Base-by-base conservation (phyloP, 2,329 filamentous ascomycete genomes). In the Cladosporium velox region DNA sequence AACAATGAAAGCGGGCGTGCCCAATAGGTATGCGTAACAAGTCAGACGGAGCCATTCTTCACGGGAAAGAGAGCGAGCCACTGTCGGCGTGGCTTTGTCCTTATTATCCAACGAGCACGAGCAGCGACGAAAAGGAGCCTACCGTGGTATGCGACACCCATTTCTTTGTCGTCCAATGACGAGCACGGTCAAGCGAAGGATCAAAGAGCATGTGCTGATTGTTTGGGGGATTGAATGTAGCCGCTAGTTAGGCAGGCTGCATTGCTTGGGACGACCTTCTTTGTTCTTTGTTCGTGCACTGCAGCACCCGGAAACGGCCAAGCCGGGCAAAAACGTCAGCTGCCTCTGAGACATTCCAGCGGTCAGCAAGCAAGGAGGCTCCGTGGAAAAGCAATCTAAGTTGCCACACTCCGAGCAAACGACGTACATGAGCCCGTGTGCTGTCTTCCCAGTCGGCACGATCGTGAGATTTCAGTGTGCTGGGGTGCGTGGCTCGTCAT, bases 251-350 rank as follows among this genome's bases (percentile, higher is more conserved):
- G 35, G 55, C 64, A 60, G 64, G 44, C 26, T 65, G 64, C 64
- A 59, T 65, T 65, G 64, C 64, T 60, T 65, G 44, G 64, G 51
- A 41, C 28, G 35, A 21, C 26, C 55, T 73, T 75, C 74, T 77
- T 77, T 76, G 72, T 75, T 76, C 73, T 74, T 76, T 76, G 71
- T 72, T 74, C 71, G 70, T 72, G 68, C 65, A 70, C 67, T 69
- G 68, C 68, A 67, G 68, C 67, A 68, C 49, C 74, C 74, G 75
- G 71, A 75, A 72, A 67, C 73, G 72, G 75, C 69, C 68, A 70
- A 69, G 71, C 69, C 70, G 72, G 67, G 41, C 11, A 55, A 62
- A 38, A 71, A 67, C 71, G 68, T 70, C 69, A 72, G 71, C 69
- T 69, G 69, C 32, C 65, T 71, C 69, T 73, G 71, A 74, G 72